phyloP scores from a whole-genome alignment of 2,329 filamentous ascomycete species.

The Proliferodiscus dingleyae region DNA sequence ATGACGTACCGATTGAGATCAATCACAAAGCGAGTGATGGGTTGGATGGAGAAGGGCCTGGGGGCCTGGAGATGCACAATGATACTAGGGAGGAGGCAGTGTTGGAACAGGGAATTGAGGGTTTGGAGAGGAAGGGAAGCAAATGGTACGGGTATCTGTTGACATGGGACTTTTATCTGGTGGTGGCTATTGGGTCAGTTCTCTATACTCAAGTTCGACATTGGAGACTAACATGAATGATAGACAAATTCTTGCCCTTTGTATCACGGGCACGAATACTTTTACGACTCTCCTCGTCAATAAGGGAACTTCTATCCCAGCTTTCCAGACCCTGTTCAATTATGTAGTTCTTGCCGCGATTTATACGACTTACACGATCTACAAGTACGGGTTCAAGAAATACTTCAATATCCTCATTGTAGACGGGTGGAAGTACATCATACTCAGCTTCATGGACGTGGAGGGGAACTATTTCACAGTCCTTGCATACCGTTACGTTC shows the following conservation, averaged over 20 bases:
- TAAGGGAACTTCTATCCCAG: conserved; percentile 74
- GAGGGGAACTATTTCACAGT: conserved; percentile 98
- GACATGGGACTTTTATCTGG: conserved; percentile 83
- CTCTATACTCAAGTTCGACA: conserved; percentile 9
- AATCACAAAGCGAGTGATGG: conserved; percentile 23
- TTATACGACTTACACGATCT: conserved; percentile 76
- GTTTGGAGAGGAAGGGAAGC: conserved; percentile 48
- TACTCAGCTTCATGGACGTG: conserved; percentile 89
- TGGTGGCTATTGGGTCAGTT: conserved; percentile 66
- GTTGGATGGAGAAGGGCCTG: conserved; percentile 12
- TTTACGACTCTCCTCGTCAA: conserved; percentile 70
- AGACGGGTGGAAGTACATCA: conserved; percentile 90
- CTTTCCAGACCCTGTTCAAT: conserved; percentile 94
- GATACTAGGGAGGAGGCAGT: conserved; percentile 11
- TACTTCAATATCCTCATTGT: conserved; percentile 59
- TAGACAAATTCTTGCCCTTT: conserved; percentile 76
- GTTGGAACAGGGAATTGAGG: conserved; percentile 42
- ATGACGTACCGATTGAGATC: conserved; percentile 12
- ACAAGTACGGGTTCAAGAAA: conserved; percentile 69
- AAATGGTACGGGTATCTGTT: conserved; percentile 70
- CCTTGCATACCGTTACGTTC: conserved; percentile 68
- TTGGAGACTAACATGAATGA: background rate
- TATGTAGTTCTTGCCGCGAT: conserved; percentile 79
- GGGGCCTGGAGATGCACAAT: conserved; percentile 15
- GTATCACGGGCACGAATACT: conserved; percentile 90